Evolutionary conservation across 371 early-diverging fungal genomes (phyloP), one percentile per base, ranked within the genome.

Genomic region (Racocetra persica): DNA sequence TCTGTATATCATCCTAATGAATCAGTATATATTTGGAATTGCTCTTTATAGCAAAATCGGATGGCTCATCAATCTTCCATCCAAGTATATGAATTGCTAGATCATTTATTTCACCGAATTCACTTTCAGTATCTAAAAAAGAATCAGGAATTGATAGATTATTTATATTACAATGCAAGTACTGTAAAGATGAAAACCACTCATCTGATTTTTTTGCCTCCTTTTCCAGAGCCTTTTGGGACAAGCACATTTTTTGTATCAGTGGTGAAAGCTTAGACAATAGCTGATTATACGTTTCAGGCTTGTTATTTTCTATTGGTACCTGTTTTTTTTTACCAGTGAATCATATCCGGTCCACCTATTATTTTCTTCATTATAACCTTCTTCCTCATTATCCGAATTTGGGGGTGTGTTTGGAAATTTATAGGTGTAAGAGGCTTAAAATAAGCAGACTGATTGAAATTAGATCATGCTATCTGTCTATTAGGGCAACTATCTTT

Each of bases 101-200:
- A 69, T 69, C 38, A 16, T n/a, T n/a, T n/a, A 69, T 41, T 13
- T 4, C 41, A 20, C 16, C 49, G 38, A 69, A 69, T 41, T 69
- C 69, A 69, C 20, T 69, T 45, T 2, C 5, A n/a, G 5, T 7
- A 69, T 69, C 2, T 69, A 69, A 69, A 41, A 69, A 69, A 38
- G 38, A 69, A 13, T 69, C 41, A 69, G 69, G 38, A n/a, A 69
- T 69, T 41, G 69, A 2, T 41, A 45, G 13, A 5, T 69, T 16
- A 69, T 69, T 41, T 69, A 63, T 63, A n/a, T 6, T 63, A 63
- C 3, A 1, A 63, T 63, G 2, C 24, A 63, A 24, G 22, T 63
- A 69, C 20, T 69, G 69, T 69, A 69, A 2, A 0, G 69, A 69
- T 2, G n/a, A 69, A 69, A 69, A 69, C 49, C 20, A 69, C 41